Base-by-base conservation (phyloP, 306 rosid species). In the Crotalaria pallida region DNA sequence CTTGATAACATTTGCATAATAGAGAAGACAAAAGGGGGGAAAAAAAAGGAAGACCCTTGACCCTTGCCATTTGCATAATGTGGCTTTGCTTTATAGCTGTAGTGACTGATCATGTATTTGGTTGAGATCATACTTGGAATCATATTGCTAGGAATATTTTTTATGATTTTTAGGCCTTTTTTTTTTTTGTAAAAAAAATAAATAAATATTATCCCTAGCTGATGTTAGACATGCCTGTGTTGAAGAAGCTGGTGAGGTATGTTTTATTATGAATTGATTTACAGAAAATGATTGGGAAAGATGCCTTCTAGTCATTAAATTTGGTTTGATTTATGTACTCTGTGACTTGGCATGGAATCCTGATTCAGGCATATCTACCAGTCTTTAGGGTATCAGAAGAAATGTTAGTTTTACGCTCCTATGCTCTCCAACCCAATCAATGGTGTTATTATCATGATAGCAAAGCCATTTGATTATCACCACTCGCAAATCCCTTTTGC, bases 51-150 rank as follows among this genome's bases (percentile, higher is more conserved):
- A 62, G 5, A 15, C 58, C 33, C 67, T 29, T 61, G 5, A 15
- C 58, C 33, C 67, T 29, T 61, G 38, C n/a, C n/a, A 36, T 78
- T 58, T 41, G 73, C 74, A 48, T 55, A 49, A 34, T 71, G 71
- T 71, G 59, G 80, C 17, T 45, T 65, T 78, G 73, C 34, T 74
- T 45, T 73, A 58, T 58, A 7, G 55, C 38, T 72, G 66, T 50
- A 6, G 10, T 56, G 45, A 21, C 55, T 41, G 80, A 38, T 48
- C 67, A 44, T 23, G 50, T 34, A 7, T 57, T 26, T 59, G 33
- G 41, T 43, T 71, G 67, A 2, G 68, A 43, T 66, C 43, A 29
- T 58, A 23, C 51, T 57, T 65, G 44, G 62, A 48, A 41, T 23
- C 63, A 24, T 21, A 15, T 8, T 40, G 48, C 31, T 65, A 22